phyloP scores from a whole-genome alignment of 139 green algal genomes.

The Chlamydomonas asymmetrica region DNA sequence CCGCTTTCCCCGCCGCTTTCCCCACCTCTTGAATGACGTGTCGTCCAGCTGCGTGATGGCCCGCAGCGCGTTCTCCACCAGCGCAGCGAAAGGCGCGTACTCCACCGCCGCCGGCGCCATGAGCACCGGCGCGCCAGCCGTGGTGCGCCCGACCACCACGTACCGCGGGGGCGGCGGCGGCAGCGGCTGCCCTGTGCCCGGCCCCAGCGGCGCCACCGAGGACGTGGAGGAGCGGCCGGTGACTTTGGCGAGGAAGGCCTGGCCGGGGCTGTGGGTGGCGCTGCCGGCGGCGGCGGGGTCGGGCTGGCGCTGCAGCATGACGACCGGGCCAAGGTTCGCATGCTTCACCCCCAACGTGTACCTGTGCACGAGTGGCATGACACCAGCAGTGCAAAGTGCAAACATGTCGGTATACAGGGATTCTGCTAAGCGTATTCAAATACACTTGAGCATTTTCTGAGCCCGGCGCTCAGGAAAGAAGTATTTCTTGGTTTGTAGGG shows the following conservation, averaged over 20 bases:
- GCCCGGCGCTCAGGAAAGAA: no score
- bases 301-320: constrained; percentile 3
- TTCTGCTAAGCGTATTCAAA: no score
- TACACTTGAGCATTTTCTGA: no score
- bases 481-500: no score
- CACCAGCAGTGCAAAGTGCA: no score
- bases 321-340: no score
- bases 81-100: constrained; percentile 63
- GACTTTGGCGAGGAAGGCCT: not conserved
- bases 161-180: constrained; percentile 1
- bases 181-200: not conserved
- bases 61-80: constrained; percentile 70
- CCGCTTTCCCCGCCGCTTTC: no score
- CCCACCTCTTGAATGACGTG: constrained; percentile 74
- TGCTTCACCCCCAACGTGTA: constrained; percentile 16
- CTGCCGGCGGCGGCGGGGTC: constrained; percentile 4
- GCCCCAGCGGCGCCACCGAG: not conserved
- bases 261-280: not conserved
- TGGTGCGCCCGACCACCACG: constrained; percentile 40
- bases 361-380: no score
- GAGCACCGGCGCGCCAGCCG: constrained; percentile 35
- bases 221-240: not conserved
- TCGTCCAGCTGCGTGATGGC: constrained; percentile 68
- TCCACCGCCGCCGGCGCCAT: constrained; percentile 61
- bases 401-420: constrained; percentile 10